A percentile compares a stretch with the other conserved stretches of the same genome.
phyloP scores from a whole-genome alignment of 139 green algal genomes.

The Chlorella sp. region DNA sequence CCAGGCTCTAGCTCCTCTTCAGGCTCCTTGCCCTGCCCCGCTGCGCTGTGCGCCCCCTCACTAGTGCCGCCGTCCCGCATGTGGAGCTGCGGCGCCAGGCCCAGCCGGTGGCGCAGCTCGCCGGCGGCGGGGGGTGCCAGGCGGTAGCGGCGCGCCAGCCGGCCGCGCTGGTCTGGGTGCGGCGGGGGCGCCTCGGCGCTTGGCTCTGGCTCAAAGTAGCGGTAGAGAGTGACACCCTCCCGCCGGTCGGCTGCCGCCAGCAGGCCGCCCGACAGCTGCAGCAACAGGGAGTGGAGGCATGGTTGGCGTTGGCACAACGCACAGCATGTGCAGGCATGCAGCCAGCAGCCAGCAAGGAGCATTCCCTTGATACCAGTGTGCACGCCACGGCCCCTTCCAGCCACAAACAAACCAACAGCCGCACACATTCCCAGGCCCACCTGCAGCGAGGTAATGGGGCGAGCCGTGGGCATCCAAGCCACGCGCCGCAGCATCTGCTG shows the following conservation, averaged over 20 bases:
- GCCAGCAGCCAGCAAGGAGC: too few relatives aligned
- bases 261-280: slow-evolving; percentile 8
- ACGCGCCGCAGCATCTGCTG: slow-evolving; percentile 18
- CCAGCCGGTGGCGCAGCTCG: slow-evolving; percentile 13
- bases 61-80: not conserved
- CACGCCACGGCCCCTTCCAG: not conserved
- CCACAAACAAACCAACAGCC: not conserved
- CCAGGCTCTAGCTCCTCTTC: not conserved
- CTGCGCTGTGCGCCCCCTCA: not conserved
- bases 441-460: not conserved
- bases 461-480: slow-evolving; percentile 18
- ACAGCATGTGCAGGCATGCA: too few relatives aligned
- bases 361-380: too few relatives aligned
- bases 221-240: slow-evolving; percentile 18
- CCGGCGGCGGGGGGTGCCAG: not conserved
- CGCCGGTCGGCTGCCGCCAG: slow-evolving; percentile 7
- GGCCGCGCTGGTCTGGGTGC: not conserved
- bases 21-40: not conserved
- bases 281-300: not conserved
- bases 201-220: not conserved
- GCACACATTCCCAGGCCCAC: not conserved
- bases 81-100: not conserved
- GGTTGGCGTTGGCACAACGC: too few relatives aligned
- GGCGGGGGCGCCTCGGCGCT: not conserved
- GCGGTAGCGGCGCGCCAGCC: not conserved